phyloP scores from a whole-genome alignment of 2,329 filamentous ascomycete genomes.

The Stagonosporopsis chrysanthemi region DNA sequence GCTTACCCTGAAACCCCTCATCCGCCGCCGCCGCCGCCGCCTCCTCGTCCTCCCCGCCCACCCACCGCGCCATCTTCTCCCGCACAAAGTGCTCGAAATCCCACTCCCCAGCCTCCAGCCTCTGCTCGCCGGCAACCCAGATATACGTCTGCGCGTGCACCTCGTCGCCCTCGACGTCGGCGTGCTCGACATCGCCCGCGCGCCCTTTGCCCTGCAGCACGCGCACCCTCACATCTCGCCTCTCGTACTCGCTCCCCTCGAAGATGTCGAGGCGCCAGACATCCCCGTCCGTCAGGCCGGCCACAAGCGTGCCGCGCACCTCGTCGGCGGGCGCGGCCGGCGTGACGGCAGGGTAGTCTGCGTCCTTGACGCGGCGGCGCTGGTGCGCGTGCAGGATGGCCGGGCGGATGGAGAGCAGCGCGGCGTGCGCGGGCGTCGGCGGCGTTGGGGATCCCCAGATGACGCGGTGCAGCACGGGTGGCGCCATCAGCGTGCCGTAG shows the following conservation, averaged over 20 bases:
- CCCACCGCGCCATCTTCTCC: slow-evolving; percentile 73
- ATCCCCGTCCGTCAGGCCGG: slow-evolving; percentile 79
- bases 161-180: slow-evolving; percentile 44
- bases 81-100: slow-evolving; percentile 83
- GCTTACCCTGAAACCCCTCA: slow-evolving; percentile 55
- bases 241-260: slow-evolving; percentile 77
- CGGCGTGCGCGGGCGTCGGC: slow-evolving; percentile 57
- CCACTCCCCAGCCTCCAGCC: slow-evolving; percentile 80
- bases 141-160: slow-evolving; percentile 60
- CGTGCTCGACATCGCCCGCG: slow-evolving; percentile 26
- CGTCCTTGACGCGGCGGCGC: slow-evolving; percentile 71
- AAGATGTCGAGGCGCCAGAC: slow-evolving; percentile 79
- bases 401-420: slow-evolving; percentile 70
- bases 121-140: slow-evolving; percentile 54
- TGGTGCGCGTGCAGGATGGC: slow-evolving; percentile 78
- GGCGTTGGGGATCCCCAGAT: slow-evolving; percentile 69
- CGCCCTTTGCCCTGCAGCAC: slow-evolving; percentile 43
- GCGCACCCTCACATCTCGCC: slow-evolving; percentile 58
- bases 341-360: slow-evolving; percentile 84
- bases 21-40: slow-evolving; percentile 53
- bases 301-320: slow-evolving; percentile 78
- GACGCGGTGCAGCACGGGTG: slow-evolving; percentile 83
- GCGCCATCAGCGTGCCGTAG: slow-evolving; percentile 81
- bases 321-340: slow-evolving; percentile 43
- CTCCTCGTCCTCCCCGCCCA: slow-evolving; percentile 49